Base-by-base conservation (phyloP, 371 early-diverging fungal species). In the Racocetra persica region DNA sequence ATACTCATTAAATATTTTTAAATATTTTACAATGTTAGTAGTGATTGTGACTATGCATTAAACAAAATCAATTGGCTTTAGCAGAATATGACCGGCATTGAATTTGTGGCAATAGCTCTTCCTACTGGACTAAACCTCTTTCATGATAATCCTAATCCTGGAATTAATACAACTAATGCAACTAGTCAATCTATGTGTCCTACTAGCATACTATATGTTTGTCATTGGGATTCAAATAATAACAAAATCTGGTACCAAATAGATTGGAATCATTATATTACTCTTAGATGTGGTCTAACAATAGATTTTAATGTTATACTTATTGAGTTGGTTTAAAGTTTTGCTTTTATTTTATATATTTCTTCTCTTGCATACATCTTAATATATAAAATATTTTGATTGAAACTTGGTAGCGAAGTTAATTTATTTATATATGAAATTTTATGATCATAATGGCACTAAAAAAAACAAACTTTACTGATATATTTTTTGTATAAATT, bases 261-360 rank as follows among this genome's bases (percentile, higher is more conserved):
- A 8, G 49, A 49, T 38, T 70, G 71, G 49, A 70, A 67, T n/a
- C 67, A 67, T 38, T n/a, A 32, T 67, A n/a, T 67, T 32, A 41
- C 45, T 20, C 45, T 70, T 18, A 70, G 51, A 70, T 70, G 71
- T 70, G 71, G 71, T 70, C 24, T 41, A 32, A 2, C 4, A 54
- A n/a, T 71, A 36, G 13, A 71, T n/a, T 71, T 71, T 71, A 71
- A 71, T 71, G 22, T 49, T 49, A 18, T 71, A 1, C 71, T 71
- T 26, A 45, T 10, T 22, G 71, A 22, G 66, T 38, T 66, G 66
- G 7, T 20, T 57, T 16, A 57, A 20, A 6, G 57, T 57, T 57
- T 20, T 20, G 11, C 57, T 57, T 57, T 57, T 57, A 57, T 20
- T 38, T 57, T 57, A 20, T 57, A 57, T 10, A 8, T 8, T 45